These are phyloP conservation scores for Toxicodendron radicans DNA, from an alignment of 345 rosid species.

Conservation along the genomic window DNA sequence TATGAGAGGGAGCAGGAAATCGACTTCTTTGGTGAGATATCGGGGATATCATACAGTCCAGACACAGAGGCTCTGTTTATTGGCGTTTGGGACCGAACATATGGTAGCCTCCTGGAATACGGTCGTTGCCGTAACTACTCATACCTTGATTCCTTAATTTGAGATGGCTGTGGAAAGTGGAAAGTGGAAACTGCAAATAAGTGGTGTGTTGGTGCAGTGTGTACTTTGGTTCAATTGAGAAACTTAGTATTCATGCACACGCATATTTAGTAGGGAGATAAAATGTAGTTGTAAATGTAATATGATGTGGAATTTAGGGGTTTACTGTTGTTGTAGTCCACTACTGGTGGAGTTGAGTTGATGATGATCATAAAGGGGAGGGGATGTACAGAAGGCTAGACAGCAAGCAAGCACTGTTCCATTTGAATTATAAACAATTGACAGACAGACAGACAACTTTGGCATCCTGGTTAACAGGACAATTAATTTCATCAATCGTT, in stretches of 20 bases:
- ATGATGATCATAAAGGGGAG: neutral
- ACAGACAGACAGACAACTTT: neutral
- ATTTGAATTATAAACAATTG: neutral
- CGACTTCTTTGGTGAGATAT: constrained; percentile 83
- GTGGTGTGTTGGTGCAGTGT: neutral
- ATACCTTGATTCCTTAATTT: constrained; percentile 62
- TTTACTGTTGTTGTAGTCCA: constrained; percentile 6
- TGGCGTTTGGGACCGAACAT: constrained; percentile 87
- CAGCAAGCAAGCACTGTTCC: neutral
- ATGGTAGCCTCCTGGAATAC: constrained; percentile 82
- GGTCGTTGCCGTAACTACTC: constrained; percentile 62
- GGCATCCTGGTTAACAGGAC: constrained; percentile 14
- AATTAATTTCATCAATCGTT: neutral
- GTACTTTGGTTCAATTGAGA: constrained; percentile 7
- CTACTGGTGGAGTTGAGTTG: neutral
- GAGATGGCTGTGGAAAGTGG: constrained; percentile 24
- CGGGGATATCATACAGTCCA: constrained; percentile 78
- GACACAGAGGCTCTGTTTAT: constrained; percentile 75
- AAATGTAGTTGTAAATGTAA: constrained; percentile 26
- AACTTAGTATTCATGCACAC: neutral
- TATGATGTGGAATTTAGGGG: constrained; percentile 23
- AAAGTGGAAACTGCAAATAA: constrained; percentile 25
- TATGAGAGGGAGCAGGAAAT: constrained; percentile 74
- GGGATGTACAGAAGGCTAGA: constrained; percentile 31
- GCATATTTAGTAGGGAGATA: neutral